Conservation (phyloP, 345 rosid species). For the Populus ilicifolia region DNA sequence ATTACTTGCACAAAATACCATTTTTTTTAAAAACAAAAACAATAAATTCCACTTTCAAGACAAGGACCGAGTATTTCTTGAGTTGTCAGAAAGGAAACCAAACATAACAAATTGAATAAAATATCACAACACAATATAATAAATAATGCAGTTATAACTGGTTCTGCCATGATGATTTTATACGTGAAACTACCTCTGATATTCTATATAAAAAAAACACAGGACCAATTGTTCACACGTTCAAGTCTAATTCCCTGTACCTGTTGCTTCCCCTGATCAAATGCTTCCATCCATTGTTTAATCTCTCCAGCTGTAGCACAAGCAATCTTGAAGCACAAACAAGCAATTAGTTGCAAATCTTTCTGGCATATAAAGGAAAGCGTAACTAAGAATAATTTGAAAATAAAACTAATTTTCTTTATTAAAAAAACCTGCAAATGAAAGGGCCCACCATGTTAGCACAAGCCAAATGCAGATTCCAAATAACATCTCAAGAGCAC, state of each 20-base stretch:
- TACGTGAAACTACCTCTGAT: neutral
- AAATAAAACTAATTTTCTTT: neutral
- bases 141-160: slow-evolving; percentile 1
- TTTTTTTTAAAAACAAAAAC: neutral
- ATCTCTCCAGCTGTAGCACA: slow-evolving; percentile 90
- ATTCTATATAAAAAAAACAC: neutral
- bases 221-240: slow-evolving; percentile 1
- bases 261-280: slow-evolving; percentile 95
- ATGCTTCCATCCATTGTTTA: slow-evolving; percentile 87
- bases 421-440: neutral
- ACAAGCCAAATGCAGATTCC: neutral
- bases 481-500: neutral
- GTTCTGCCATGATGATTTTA: slow-evolving; percentile 1
- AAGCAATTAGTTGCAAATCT: slow-evolving; percentile 14
- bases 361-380: neutral
- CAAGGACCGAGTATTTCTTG: neutral
- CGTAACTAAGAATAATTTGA: neutral
- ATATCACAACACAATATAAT: neutral
- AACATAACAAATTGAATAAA: neutral
- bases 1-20: no score
- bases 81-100: neutral
- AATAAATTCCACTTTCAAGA: neutral
- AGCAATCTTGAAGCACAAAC: slow-evolving; percentile 65
- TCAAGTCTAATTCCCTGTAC: slow-evolving; percentile 35
- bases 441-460: neutral